phyloP scores from a whole-genome alignment of 2,329 filamentous ascomycete species.

The Chaetomiaceae sp. region DNA sequence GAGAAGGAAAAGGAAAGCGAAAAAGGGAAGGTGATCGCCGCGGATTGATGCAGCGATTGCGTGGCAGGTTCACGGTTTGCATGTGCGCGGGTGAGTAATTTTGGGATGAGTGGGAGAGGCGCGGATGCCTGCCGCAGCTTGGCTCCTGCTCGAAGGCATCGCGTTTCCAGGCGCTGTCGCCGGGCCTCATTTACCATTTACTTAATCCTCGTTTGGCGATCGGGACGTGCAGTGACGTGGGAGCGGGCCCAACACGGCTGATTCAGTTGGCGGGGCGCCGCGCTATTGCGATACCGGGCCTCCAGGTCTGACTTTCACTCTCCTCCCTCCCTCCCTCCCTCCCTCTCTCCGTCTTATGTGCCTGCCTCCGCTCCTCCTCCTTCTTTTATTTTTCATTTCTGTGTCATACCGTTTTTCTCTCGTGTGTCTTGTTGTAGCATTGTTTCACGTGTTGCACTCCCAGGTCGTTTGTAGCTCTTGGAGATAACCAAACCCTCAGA shows the following conservation, averaged over 20 bases:
- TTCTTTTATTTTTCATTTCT: too few relatives aligned
- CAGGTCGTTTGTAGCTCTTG: too few relatives aligned
- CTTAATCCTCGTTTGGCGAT: constrained; percentile 19
- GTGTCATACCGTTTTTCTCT: too few relatives aligned
- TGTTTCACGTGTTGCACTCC: too few relatives aligned
- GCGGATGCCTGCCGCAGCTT: constrained; percentile 20
- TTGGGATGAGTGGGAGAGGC: constrained; percentile 14
- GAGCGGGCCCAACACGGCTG: constrained; percentile 1
- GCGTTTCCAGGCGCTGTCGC: constrained; percentile 14
- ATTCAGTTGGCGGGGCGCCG: neutral
- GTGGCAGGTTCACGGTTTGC: constrained; percentile 2
- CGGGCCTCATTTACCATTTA: constrained; percentile 12
- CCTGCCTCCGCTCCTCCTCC: too few relatives aligned
- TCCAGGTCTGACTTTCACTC: too few relatives aligned
- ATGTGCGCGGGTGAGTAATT: constrained; percentile 12
- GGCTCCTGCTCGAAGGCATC: constrained; percentile 19
- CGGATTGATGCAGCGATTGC: neutral
- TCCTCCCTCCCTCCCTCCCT: too few relatives aligned
- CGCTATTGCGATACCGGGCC: neutral
- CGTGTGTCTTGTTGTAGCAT: too few relatives aligned
- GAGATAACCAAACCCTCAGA: too few relatives aligned
- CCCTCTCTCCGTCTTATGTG: too few relatives aligned
- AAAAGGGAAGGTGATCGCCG: constrained; percentile 6
- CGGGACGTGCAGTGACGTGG: constrained; percentile 13
- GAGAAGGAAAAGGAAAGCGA: neutral